phyloP scores from a whole-genome alignment of 1,139 yeast genomes.

The Geotrichum candidum region DNA sequence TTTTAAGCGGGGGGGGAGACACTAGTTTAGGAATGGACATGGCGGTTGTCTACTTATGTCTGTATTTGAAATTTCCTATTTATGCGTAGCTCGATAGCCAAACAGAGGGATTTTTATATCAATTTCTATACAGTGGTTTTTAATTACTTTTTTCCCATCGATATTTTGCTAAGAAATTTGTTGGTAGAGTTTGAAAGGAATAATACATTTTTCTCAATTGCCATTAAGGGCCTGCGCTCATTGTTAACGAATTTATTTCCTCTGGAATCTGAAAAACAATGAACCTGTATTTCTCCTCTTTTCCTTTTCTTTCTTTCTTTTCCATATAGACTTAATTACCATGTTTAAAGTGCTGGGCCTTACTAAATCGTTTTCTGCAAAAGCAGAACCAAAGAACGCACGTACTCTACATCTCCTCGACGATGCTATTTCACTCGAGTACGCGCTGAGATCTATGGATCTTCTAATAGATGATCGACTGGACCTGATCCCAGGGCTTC shows the following conservation, averaged over 20 bases:
- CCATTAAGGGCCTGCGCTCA: not conserved
- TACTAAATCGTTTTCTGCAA: slow-evolving; percentile 5
- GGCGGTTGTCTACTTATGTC: not conserved
- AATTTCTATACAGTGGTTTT: not conserved
- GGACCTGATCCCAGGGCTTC: slow-evolving; percentile 55
- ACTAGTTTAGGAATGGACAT: not conserved
- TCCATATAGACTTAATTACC: not conserved
- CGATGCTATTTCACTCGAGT: slow-evolving; percentile 42
- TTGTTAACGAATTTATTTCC: not conserved
- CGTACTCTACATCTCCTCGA: slow-evolving; percentile 18
- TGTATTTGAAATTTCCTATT: not conserved
- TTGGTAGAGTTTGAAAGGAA: not conserved
- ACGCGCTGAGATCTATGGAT: slow-evolving; percentile 88
- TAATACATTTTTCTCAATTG: not conserved
- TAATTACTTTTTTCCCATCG: not conserved
- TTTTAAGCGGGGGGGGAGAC: not conserved
- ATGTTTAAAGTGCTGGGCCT: slow-evolving; percentile 18
- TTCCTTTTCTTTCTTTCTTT: not conserved
- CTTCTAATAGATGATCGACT: slow-evolving; percentile 80
- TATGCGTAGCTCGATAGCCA: not conserved
- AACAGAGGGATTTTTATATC: not conserved
- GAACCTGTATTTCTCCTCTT: not conserved
- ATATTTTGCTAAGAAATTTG: not conserved
- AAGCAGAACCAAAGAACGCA: slow-evolving; percentile 6
- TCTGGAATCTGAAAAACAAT: not conserved